Evolutionary conservation across 371 early-diverging fungal species (phyloP), one percentile per base, ranked within the genome.

Genomic region (Mortierella sp.): DNA sequence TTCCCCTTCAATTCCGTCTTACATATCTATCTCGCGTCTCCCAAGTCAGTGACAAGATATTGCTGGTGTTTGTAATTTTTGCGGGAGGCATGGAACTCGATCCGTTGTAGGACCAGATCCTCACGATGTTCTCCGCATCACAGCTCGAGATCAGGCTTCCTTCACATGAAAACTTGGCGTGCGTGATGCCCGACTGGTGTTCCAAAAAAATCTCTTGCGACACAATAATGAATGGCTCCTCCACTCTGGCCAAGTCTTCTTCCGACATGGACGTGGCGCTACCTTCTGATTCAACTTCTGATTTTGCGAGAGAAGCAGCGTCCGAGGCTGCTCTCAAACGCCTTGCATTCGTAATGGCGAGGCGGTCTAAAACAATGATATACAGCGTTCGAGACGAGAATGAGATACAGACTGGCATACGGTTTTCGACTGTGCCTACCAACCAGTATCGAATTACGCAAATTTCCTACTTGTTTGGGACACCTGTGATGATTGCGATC

Each of bases 71-170:
- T 12, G 72, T 79, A 24, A 87, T 80, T 57, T 87, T 88, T 42
- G 82, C 69, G 5, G 87, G 86, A 17, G 81, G 76, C 48, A 81
- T 79, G 2, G 85, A 31, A 19, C 68, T 73, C 32, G 73, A 73
- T 4, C 73, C 73, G 39, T 63, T 67, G 31, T 73, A 73, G 14
- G 73, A 48, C 73, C 73, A 69, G 14, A 83, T 82, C 82, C 84
- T 76, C 24, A 87, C 84, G 70, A 87, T 85, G 57, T 86, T 87
- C 61, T 89, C 90, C 69, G 85, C 83, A 70, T 89, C 90, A 59
- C 88, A 87, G 59, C 90, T 89, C 27, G 87, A 87, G 51, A 89
- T 87, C 54, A 85, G 53, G 37, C 82, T 84, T 0, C 88, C 90
- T 54, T 85, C 82, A 32, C 73, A 81, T 1, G 90, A 89, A 37